phyloP scores from a whole-genome alignment of 306 rosid species.

The Dryas alaskensis region DNA sequence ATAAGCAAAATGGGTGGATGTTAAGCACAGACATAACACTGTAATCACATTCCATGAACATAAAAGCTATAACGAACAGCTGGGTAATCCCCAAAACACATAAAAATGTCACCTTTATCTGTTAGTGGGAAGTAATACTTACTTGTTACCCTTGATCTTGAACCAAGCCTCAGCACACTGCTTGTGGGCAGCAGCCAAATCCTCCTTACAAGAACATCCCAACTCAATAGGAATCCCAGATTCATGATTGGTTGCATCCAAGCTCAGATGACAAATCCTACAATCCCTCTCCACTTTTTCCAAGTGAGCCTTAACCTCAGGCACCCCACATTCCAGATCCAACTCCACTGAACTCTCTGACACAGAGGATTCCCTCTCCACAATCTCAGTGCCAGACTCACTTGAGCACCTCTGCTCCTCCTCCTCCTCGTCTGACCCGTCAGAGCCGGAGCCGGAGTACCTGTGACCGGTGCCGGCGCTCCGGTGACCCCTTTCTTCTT shows the following conservation, averaged over 20 bases:
- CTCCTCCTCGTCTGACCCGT: conserved; percentile 15
- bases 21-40: neutral
- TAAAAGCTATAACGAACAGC: neutral
- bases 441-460: conserved; percentile 4
- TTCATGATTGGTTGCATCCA: conserved; percentile 74
- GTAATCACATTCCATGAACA: conserved; percentile 5
- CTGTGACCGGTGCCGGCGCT: conserved; percentile 26
- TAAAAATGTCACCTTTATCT: neutral
- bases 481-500: conserved; percentile 39
- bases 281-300: conserved; percentile 75
- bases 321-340: conserved; percentile 60
- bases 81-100: conserved; percentile 8
- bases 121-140: conserved; percentile 24
- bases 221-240: conserved; percentile 80
- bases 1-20: neutral
- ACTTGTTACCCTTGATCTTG: conserved; percentile 94
- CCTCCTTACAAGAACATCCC: conserved; percentile 89
- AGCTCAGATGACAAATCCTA: conserved; percentile 71
- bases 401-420: conserved; percentile 38
- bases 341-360: conserved; percentile 57
- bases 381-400: conserved; percentile 51
- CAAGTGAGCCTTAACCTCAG: conserved; percentile 54
- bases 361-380: conserved; percentile 48
- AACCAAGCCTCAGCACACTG: conserved; percentile 98
- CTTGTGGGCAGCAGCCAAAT: conserved; percentile 92